Evolutionary conservation across 2,329 filamentous ascomycete species (phyloP), one percentile per base, ranked within the genome.

Genomic region (Drechmeria coniospora): DNA sequence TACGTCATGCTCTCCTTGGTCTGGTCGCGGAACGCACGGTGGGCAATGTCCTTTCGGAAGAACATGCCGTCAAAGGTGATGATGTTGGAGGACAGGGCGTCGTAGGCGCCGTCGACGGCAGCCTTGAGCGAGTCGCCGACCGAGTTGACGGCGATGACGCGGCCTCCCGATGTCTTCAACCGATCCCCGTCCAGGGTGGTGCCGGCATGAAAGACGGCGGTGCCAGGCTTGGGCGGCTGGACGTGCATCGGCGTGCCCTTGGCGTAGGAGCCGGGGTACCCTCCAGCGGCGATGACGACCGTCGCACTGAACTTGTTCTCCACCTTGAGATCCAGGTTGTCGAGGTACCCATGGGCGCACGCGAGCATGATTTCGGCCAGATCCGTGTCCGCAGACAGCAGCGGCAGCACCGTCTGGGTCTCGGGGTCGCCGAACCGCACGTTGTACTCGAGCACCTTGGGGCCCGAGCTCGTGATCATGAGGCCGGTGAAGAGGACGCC

Each of bases 381-480:
- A 53, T 94, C 86, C 14, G 79, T 82, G 35, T 90, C 75, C 30
- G 66, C 56, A 25, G 69, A 77, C 45, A 94, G 65, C 12, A 94
- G 63, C 8, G 81, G 75, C 8, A 94, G 61, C 13, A 93, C 65
- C 3, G 79, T 90, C 57, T 93, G 83, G 0, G 82, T 90, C 55
- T 93, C 86, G 2, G 86, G 86, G 47, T 93, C 84, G 26, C 86
- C 86, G 45, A 92, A 92, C 32, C 86, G 74, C 27, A 92, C 83
- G 43, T 93, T 93, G 61, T 93, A 94, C 54, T 93, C 84, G 29
- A 93, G 65, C 7, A 83, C 76, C 53, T 81, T 84, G 23, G 84
- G 75, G 1, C 86, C 86, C 25, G 64, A 53, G 41, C 73, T 70
- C 15, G 83, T 90, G 58, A 94, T 79, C 83, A 94, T 94, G 22